Evolutionary conservation across 192 early-diverging fungal genomes (phyloP).

Genomic region (Cladochytrium replicatum): DNA sequence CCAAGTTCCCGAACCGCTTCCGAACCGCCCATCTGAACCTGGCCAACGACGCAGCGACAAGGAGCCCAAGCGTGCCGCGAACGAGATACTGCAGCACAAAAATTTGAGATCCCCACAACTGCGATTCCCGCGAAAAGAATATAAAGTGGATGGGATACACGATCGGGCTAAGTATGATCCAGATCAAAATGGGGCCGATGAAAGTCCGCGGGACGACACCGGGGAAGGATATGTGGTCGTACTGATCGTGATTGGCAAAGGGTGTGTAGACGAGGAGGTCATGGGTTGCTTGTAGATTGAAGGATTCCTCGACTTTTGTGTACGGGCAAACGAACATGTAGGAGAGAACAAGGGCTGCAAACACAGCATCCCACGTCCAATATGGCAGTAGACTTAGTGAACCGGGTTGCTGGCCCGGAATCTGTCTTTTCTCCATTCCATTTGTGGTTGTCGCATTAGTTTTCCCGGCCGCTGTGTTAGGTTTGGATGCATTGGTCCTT

Average conservation of each 20-base stretch:
- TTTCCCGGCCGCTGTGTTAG: no score
- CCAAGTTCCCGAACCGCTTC: slow-evolving; percentile 45
- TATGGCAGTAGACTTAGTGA: no score
- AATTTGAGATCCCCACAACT: no score
- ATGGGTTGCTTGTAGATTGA: slow-evolving; percentile 87
- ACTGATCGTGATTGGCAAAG: slow-evolving; percentile 37
- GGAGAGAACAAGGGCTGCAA: no score
- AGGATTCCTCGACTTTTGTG: slow-evolving; percentile 97
- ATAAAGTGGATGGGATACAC: slow-evolving; percentile 36
- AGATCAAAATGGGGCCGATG: slow-evolving; percentile 65
- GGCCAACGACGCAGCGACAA: slow-evolving; percentile 37
- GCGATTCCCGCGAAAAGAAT: not conserved
- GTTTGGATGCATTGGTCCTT: no score
- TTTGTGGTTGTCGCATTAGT: no score
- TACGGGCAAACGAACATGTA: slow-evolving; percentile 48
- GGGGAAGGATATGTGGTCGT: slow-evolving; percentile 85
- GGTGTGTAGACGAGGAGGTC: slow-evolving; percentile 65
- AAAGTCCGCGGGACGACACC: slow-evolving; percentile 95
- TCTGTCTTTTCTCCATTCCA: no score
- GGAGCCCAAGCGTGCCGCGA: slow-evolving; percentile 27
- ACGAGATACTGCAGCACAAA: not conserved
- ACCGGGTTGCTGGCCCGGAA: no score
- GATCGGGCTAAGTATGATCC: no score
- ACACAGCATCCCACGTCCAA: no score
- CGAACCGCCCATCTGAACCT: slow-evolving; percentile 40